Base-by-base conservation (phyloP, 2,329 filamentous ascomycete species). In the Colletotrichum chrysophilum region DNA sequence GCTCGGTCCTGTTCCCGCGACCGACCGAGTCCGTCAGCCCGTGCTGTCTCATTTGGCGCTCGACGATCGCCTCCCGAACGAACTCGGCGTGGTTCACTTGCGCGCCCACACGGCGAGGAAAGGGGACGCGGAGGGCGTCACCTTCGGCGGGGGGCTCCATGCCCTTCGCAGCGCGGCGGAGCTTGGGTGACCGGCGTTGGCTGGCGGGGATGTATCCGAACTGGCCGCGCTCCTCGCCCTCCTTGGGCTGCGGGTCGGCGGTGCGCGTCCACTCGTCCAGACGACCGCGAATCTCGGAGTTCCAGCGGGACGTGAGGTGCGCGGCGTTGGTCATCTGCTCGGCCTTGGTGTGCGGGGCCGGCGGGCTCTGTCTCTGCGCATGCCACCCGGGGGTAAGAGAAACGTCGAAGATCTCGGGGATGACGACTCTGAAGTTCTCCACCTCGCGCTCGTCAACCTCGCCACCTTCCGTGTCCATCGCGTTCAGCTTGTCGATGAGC, bases 251-350 rank as follows among this genome's bases (percentile, higher is more conserved):
- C 21, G 81, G 79, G 7, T 80, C 75, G 16, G 79, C 78, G 5
- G 79, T 85, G 14, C 81, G 79, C 58, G 83, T 82, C 90, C 90
- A 92, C 9, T 83, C 78, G 1, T 83, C 80, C 66, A 90, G 81
- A 18, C 82, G 81, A 8, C 81, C 81, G n/a, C 84, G 81, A 5
- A 91, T 75, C 48, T 81, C 78, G 6, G 81, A 78, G 77, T 92
- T 90, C 90, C 90, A 92, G 14, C 84, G 82, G 10, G 79, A 79
- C 1, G 89, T 89, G 55, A 92, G 80, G 65, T 86, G 85, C 3
- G 87, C 86, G 3, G 89, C 89, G 75, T 91, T 91, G 74, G 88
- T 89, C 78, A 90, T 83, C 77, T 92, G 87, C 77, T 91, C 89
- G 3, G 87, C 85, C 48, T 85, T 84, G 16, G 83, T 86, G 78